These are phyloP conservation scores for Cytospora leucostoma DNA, from an alignment of 2,329 filamentous ascomycete genomes.

Conservation along the genomic window DNA sequence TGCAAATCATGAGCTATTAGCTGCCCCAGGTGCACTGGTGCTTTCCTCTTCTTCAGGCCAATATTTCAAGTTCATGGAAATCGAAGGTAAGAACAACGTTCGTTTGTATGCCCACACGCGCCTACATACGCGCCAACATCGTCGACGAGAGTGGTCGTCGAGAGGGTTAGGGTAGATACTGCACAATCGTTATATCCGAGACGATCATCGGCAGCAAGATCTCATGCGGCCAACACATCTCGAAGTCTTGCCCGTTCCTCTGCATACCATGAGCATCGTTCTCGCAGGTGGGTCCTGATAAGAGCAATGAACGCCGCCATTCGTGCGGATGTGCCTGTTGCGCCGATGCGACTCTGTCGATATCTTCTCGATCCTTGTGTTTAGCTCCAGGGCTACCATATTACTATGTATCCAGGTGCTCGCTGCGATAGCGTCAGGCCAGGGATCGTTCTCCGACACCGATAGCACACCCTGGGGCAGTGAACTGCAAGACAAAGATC, in stretches of 20 bases:
- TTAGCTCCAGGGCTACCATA: neutral
- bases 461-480: neutral
- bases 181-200: neutral
- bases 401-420: neutral
- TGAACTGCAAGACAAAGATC: conserved; percentile 15
- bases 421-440: neutral
- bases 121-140: no score
- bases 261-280: neutral
- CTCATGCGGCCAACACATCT: neutral
- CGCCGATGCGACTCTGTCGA: conserved; percentile 3
- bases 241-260: no score
- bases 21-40: no score
- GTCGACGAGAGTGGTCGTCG: no score
- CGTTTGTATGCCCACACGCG: neutral
- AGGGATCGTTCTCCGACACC: conserved; percentile 5
- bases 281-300: conserved; percentile 9
- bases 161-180: conserved; percentile 5
- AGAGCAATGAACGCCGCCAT: conserved; percentile 1
- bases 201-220: conserved; percentile 4
- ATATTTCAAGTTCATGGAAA: neutral
- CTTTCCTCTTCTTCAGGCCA: no score
- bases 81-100: neutral
- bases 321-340: conserved; percentile 6
- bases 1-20: no score
- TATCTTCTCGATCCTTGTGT: neutral